Evolutionary conservation across 2,329 filamentous ascomycete genomes (phyloP), one percentile per base, ranked within the genome.

Genomic region (Sporothrix brasiliensis): DNA sequence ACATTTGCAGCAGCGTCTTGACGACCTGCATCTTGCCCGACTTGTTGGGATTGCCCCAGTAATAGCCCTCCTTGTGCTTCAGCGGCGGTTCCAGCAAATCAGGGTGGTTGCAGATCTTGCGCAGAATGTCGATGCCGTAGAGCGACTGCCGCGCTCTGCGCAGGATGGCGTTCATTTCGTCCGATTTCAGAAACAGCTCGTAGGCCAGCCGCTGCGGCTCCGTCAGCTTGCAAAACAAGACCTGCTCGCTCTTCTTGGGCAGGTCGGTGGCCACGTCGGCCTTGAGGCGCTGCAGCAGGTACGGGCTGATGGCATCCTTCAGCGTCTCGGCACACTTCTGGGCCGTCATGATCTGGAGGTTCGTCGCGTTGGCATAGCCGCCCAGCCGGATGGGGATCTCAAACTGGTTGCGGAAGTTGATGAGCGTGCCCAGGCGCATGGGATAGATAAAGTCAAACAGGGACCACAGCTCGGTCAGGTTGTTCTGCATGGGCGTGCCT

Each of bases 51-150:
- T 85, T 88, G 3, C 95, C 95, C 82, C 94, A 98, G 66, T 89
- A 85, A 75, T 94, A 94, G 13, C 86, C 88, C 1, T 84, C 77
- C 74, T 91, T 90, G 69, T 76, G 77, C 72, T 80, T 83, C 19
- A 87, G 78, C 30, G 76, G 79, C 56, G 85, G 92, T 75, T 95
- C 89, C 1, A 91, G 82, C 1, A 99, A 83, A 80, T 99, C 95
- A 0, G 96, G 95, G 76, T 99, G 96, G 73, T 99, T 99, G 83
- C 94, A 98, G 69, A 99, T 94, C 80, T 99, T 99, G 67, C 95
- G 90, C 52, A 99, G 83, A 34, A 94, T 91, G 75, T 97, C 94
- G 73, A 99, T 93, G 9, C 94, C 95, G 75, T 91, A 97, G 0
- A 99, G 83, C 2, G 93, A 91, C 76, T 97, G 91, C 4, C 90